Percentiles rank a stretch among this genome's conserved stretches.
Conservation (phyloP, 2,329 filamentous ascomycete species). For the Claviceps sp. region DNA sequence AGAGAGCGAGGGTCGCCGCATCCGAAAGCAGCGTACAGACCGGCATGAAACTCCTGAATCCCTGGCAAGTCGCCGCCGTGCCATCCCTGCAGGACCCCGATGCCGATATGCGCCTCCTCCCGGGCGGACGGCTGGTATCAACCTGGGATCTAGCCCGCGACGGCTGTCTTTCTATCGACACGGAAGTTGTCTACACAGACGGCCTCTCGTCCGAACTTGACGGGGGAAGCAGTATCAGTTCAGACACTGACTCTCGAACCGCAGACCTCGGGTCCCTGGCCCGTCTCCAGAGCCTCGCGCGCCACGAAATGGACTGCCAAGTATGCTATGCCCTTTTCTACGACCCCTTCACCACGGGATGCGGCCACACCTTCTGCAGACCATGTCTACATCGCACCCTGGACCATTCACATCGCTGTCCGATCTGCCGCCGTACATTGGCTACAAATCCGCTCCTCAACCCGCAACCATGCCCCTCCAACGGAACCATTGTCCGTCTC, state of each 20-base stretch:
- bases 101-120: conserved; percentile 22
- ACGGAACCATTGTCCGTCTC: conserved; percentile 49
- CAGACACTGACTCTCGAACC: background rate
- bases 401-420: conserved; percentile 66
- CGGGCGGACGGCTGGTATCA: conserved; percentile 48
- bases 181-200: conserved; percentile 38
- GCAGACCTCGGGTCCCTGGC: conserved; percentile 23
- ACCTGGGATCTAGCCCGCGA: conserved; percentile 52
- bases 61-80: conserved; percentile 27
- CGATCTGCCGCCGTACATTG: conserved; percentile 60
- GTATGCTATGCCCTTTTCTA: conserved; percentile 74
- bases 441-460: conserved; percentile 32
- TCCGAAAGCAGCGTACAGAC: conserved; percentile 18
- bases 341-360: conserved; percentile 71
- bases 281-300: conserved; percentile 45
- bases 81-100: conserved; percentile 24
- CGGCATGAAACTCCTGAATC: conserved; percentile 22
- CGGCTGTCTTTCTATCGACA: conserved; percentile 43
- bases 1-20: conserved; percentile 22
- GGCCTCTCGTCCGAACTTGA: conserved; percentile 7
- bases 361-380: conserved; percentile 82
- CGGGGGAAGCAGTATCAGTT: background rate
- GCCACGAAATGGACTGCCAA: conserved; percentile 71
- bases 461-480: conserved; percentile 34
- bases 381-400: conserved; percentile 63